Evolutionary conservation across 805 yeast species (phyloP).

Genomic region (Monosporozyma unispora): DNA sequence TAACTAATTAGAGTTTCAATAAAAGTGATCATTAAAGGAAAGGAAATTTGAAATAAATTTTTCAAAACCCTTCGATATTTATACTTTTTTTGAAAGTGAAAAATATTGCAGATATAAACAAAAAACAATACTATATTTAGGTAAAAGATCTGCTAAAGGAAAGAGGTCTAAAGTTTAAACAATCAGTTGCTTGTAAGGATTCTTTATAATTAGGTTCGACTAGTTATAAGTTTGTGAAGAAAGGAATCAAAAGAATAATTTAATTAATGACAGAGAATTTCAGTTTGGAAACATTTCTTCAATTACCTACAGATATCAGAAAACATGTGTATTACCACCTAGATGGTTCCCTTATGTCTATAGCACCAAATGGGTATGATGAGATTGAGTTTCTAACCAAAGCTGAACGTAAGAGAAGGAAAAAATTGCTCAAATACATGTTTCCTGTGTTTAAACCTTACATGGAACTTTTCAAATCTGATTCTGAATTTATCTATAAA

Average conservation of each 20-base stretch:
- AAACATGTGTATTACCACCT: conserved; percentile 20
- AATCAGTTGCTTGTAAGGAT: background rate
- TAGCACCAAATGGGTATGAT: background rate
- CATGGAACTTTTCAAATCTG: conserved; percentile 20
- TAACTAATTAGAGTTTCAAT: background rate
- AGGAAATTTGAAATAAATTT: background rate
- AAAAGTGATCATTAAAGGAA: background rate
- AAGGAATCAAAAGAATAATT: too few relatives aligned
- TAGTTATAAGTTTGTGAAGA: background rate
- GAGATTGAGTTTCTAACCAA: background rate
- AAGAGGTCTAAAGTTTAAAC: too few relatives aligned
- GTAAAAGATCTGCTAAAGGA: too few relatives aligned
- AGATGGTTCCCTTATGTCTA: conserved; percentile 10
- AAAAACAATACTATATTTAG: background rate
- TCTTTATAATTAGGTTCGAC: too few relatives aligned
- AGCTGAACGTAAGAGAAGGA: background rate
- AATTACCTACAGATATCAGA: conserved; percentile 21
- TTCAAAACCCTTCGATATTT: background rate
- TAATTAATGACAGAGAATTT: background rate
- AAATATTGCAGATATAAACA: background rate
- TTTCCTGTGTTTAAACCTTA: conserved; percentile 14
- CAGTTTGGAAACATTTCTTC: conserved; percentile 12
- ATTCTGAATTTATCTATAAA: conserved; percentile 13
- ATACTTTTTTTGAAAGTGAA: background rate
- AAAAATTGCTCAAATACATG: conserved; percentile 5